A percentile compares a stretch with the other conserved stretches of the same genome.
Conservation (phyloP, 2,329 filamentous ascomycete genomes). For the Cyphellophora europaea region DNA sequence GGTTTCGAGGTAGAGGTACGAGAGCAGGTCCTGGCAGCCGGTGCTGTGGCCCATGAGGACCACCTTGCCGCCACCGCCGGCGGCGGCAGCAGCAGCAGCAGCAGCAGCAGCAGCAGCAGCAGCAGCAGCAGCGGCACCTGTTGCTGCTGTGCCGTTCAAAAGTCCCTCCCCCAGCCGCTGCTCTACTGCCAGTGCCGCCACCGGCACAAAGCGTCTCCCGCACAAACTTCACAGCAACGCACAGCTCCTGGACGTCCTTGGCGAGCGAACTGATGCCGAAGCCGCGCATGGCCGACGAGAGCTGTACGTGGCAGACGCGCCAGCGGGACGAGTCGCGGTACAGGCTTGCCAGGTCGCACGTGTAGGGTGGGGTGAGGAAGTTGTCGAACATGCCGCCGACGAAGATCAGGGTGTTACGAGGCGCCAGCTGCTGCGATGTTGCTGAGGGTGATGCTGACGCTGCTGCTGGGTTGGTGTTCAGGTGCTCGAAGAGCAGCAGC, state of each 20-base stretch:
- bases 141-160: conserved; percentile 62
- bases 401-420: conserved; percentile 41
- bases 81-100: background rate
- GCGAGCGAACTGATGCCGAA: conserved; percentile 46
- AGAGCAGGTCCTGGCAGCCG: conserved; percentile 59
- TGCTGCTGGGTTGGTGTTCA: background rate
- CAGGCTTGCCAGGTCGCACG: conserved; percentile 36
- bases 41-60: conserved; percentile 63
- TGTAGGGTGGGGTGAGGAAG: conserved; percentile 45
- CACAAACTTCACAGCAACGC: conserved; percentile 43
- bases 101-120: no score
- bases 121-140: conserved; percentile 53
- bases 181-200: conserved; percentile 2
- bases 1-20: conserved; percentile 46
- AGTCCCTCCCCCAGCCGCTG: conserved; percentile 61
- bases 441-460: conserved; percentile 1
- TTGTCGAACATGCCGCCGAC: conserved; percentile 52
- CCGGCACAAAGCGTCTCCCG: conserved; percentile 14
- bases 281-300: conserved; percentile 43
- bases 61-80: conserved; percentile 22
- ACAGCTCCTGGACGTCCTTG: conserved; percentile 46
- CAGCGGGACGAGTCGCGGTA: conserved; percentile 32
- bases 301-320: conserved; percentile 42
- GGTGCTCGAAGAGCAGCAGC: conserved; percentile 16
- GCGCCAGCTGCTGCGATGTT: conserved; percentile 7